phyloP scores from a whole-genome alignment of 139 green algal species.

The Tetradesmus obliquus region DNA sequence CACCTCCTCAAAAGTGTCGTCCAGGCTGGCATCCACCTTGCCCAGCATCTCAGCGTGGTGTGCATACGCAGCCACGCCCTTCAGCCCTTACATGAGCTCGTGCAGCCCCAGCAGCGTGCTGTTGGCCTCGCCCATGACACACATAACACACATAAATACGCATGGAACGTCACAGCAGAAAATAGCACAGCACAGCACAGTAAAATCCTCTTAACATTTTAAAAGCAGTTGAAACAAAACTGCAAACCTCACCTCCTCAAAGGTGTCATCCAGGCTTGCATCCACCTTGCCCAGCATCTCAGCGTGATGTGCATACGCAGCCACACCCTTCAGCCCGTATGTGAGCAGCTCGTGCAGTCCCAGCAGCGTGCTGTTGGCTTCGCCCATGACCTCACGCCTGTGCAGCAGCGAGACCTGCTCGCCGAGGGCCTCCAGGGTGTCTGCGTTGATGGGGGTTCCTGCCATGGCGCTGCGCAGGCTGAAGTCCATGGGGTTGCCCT shows the following conservation, averaged over 20 bases:
- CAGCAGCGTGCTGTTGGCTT: slow-evolving; percentile 54
- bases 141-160: too few species aligned
- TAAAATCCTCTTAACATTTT: too few species aligned
- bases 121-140: slow-evolving; percentile 42
- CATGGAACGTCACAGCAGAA: too few species aligned
- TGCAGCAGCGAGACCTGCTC: slow-evolving; percentile 42
- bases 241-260: slow-evolving; percentile 50
- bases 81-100: slow-evolving; percentile 76
- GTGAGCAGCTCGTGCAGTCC: slow-evolving; percentile 79
- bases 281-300: slow-evolving; percentile 64
- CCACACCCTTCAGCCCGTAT: slow-evolving; percentile 74
- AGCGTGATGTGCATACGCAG: slow-evolving; percentile 75
- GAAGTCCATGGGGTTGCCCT: slow-evolving; percentile 48
- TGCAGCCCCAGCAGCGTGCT: slow-evolving; percentile 72
- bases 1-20: too few species aligned
- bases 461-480: slow-evolving; percentile 8
- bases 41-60: slow-evolving; percentile 75
- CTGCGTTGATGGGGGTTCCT: slow-evolving; percentile 3
- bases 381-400: slow-evolving; percentile 42
- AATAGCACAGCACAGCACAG: too few species aligned
- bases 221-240: too few species aligned
- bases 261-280: slow-evolving; percentile 57
- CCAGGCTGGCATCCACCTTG: too few species aligned
- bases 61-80: slow-evolving; percentile 74
- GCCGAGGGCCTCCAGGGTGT: slow-evolving; percentile 29